Percentiles rank a stretch among this genome's conserved stretches.
Evolutionary conservation across 805 yeast species (phyloP).

Genomic region (Hemisphaericaspora nanyangensis): DNA sequence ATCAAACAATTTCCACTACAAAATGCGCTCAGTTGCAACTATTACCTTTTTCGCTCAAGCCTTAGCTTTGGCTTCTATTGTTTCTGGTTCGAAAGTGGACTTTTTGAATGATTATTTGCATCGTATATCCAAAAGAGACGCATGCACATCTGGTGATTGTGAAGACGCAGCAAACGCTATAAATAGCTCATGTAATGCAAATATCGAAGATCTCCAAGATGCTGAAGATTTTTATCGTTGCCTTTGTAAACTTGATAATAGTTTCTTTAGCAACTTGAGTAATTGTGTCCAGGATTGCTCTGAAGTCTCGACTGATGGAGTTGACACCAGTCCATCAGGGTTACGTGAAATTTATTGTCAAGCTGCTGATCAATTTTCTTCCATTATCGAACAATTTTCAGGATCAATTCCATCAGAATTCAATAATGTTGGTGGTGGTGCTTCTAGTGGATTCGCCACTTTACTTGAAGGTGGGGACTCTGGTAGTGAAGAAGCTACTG

Average conservation of each 20-base stretch:
- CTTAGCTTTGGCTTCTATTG: not conserved
- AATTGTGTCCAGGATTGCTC: slow-evolving; percentile 2
- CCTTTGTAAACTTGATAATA: not conserved
- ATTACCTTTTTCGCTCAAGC: no score
- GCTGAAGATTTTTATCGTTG: no score
- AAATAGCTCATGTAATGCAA: not conserved
- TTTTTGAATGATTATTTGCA: not conserved
- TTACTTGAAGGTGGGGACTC: no score
- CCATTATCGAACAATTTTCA: not conserved
- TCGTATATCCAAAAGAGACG: not conserved
- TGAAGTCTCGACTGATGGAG: not conserved
- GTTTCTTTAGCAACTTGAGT: not conserved
- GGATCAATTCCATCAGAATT: not conserved
- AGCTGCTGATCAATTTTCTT: slow-evolving; percentile 1
- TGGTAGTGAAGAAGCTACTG: no score
- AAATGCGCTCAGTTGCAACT: no score
- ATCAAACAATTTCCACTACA: no score
- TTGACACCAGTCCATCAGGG: not conserved
- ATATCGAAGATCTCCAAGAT: no score
- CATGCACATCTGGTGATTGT: slow-evolving; percentile 3
- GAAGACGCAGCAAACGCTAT: not conserved
- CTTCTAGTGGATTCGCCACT: not conserved
- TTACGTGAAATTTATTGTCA: slow-evolving; percentile 1
- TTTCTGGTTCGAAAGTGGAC: not conserved
- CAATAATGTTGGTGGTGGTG: not conserved